Percentiles rank a stretch among this genome's conserved stretches.
Conservation (phyloP, 192 early-diverging fungal genomes). For the Coemansia interrupta region DNA sequence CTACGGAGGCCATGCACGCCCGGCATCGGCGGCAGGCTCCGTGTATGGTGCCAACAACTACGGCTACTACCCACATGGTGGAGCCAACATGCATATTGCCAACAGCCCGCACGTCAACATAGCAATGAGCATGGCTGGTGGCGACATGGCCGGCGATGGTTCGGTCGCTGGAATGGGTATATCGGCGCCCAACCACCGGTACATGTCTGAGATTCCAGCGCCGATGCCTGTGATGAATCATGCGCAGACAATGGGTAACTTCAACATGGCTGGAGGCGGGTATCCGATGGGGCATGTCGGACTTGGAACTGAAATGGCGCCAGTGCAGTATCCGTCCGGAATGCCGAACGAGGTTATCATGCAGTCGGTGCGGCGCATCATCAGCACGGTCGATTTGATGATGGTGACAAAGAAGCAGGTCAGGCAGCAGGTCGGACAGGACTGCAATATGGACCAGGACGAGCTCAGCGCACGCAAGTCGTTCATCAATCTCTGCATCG, state of each 20-base stretch:
- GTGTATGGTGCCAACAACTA: conserved; percentile 43
- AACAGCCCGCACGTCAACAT: conserved; percentile 23
- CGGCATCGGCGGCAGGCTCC: conserved; percentile 47
- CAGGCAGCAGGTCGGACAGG: conserved; percentile 76
- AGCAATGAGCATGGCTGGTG: conserved; percentile 36
- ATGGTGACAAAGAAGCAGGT: conserved; percentile 98
- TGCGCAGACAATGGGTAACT: background rate
- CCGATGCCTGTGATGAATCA: conserved; percentile 2
- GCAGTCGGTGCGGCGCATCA: conserved; percentile 67
- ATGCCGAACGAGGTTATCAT: conserved; percentile 72
- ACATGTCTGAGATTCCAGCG: conserved; percentile 12
- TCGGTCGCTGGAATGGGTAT: conserved; percentile 28
- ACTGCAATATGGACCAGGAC: conserved; percentile 68
- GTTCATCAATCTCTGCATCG: conserved; percentile 87
- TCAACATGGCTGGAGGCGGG: conserved; percentile 1
- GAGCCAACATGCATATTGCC: conserved; percentile 43
- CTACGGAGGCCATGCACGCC: conserved; percentile 48
- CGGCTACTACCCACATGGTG: conserved; percentile 41
- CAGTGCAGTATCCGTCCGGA: conserved; percentile 38
- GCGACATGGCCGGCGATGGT: conserved; percentile 24
- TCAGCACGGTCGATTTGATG: conserved; percentile 92
- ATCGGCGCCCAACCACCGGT: conserved; percentile 11
- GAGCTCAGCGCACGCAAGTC: conserved; percentile 84
- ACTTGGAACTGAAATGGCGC: conserved; percentile 9
- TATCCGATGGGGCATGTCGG: conserved; percentile 11